phyloP scores from a whole-genome alignment of 768 basidiomycete genomes.

The Leccinum truebloodii region DNA sequence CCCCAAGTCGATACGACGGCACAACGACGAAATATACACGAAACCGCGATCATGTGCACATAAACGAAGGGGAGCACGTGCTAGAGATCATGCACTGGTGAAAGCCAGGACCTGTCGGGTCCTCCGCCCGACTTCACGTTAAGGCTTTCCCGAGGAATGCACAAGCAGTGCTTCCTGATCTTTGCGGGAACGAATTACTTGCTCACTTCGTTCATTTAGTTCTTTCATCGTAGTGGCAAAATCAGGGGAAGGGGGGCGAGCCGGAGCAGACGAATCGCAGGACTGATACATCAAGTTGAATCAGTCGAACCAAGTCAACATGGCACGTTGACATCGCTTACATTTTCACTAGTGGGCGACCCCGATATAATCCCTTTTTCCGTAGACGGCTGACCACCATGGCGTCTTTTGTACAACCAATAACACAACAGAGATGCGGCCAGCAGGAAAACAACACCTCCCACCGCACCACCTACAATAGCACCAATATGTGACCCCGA shows the following conservation, averaged over 20 bases:
- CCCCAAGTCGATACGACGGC: no score
- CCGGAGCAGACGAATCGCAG: background rate
- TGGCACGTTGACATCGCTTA: background rate
- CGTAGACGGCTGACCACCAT: background rate
- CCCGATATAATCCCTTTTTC: background rate
- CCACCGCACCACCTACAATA: conserved; percentile 15
- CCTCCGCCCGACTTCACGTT: background rate
- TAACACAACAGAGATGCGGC: background rate
- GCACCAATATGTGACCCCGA: background rate
- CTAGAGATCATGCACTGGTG: no score
- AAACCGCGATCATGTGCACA: background rate
- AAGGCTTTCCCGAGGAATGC: background rate
- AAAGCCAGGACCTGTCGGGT: no score
- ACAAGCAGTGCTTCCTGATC: background rate
- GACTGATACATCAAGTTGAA: background rate
- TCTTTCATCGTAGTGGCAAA: background rate
- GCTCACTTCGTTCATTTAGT: background rate
- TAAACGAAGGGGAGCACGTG: background rate
- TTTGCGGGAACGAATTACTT: background rate
- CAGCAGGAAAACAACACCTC: background rate
- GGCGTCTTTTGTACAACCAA: background rate
- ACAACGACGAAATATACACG: background rate
- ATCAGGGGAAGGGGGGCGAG: background rate
- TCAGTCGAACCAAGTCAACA: background rate
- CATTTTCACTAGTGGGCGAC: background rate